Evolutionary conservation across 106 monocot species (phyloP).

Genomic region (Dendrobium nobile): DNA sequence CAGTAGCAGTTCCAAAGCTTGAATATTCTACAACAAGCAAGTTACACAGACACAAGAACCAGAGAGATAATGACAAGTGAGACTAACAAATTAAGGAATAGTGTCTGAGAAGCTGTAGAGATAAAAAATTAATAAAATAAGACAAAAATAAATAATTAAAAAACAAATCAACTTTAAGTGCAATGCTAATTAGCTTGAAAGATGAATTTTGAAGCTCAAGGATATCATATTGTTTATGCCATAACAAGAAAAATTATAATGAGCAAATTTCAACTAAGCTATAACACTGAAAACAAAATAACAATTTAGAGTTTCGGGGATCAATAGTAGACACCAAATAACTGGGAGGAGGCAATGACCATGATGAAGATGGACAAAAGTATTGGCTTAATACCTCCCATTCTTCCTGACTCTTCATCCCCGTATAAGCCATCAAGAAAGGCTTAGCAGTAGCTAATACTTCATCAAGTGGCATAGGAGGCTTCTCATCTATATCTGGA

Average conservation of each 20-base stretch:
- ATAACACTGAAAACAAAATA: neutral
- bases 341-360: neutral
- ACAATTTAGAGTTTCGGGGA: neutral
- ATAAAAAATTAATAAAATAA: no score
- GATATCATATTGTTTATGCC: neutral
- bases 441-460: constrained; percentile 77
- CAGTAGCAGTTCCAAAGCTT: no score
- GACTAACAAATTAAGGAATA: no score
- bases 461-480: constrained; percentile 68
- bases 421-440: constrained; percentile 95
- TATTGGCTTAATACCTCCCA: constrained; percentile 63
- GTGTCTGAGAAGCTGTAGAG: no score
- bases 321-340: neutral
- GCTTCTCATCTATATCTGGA: constrained; percentile 94
- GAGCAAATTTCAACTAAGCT: neutral
- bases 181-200: no score
- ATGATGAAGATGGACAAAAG: neutral
- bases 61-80: no score
- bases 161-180: no score
- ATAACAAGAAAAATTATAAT: neutral
- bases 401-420: constrained; percentile 82
- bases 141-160: no score
- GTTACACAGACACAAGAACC: no score
- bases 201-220: neutral
- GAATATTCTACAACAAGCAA: no score